These are phyloP conservation scores for Kalmusia sp. DNA, from an alignment of 2,329 filamentous ascomycete species.

Conservation along the genomic window DNA sequence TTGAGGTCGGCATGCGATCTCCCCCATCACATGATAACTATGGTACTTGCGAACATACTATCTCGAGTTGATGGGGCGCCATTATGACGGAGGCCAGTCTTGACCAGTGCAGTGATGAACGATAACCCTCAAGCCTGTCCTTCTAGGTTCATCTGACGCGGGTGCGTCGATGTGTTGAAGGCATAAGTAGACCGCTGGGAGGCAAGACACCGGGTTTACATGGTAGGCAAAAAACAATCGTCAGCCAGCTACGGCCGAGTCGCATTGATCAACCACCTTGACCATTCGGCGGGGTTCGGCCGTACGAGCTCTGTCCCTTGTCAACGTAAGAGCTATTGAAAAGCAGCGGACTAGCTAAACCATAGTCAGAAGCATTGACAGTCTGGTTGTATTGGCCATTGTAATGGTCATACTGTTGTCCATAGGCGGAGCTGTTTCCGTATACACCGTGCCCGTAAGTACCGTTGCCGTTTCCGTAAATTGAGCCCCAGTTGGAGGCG, in stretches of 20 bases:
- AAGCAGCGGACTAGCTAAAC: constrained; percentile 50
- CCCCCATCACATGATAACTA: not conserved
- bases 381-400: constrained; percentile 26
- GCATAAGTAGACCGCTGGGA: not conserved
- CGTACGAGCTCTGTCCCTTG: constrained; percentile 38
- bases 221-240: not conserved
- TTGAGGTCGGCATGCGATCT: not conserved
- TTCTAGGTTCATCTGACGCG: not conserved
- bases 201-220: not conserved
- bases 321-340: constrained; percentile 50
- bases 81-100: not conserved
- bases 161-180: not conserved
- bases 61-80: not conserved
- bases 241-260: constrained; percentile 23
- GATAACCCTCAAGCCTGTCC: not conserved
- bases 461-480: constrained; percentile 26
- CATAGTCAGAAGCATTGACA: constrained; percentile 26
- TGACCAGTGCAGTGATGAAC: not conserved
- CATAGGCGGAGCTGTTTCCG: constrained; percentile 13
- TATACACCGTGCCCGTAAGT: constrained; percentile 18
- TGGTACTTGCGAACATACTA: not conserved
- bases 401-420: constrained; percentile 16
- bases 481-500: constrained; percentile 33
- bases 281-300: constrained; percentile 46
- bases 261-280: constrained; percentile 44